Percentiles rank a stretch among this genome's conserved stretches.
phyloP scores from a whole-genome alignment of 352 stramenopile genomes.

The Pythium aristosporum region DNA sequence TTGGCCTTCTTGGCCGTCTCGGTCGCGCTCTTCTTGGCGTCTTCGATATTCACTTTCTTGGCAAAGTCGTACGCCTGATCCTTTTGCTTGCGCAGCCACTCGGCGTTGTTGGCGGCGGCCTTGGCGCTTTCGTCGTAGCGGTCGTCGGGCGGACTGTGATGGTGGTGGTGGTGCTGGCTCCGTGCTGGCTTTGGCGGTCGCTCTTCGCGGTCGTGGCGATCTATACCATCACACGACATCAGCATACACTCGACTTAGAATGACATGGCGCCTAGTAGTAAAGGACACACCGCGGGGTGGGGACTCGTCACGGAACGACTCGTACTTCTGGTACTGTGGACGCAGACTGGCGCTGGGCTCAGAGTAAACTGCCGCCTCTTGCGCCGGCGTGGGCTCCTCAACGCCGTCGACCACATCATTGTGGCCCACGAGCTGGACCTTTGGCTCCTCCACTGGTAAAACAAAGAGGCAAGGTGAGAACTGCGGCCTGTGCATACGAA shows the following conservation, averaged over 20 bases:
- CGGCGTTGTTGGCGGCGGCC: conserved; percentile 19
- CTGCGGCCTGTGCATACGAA: background rate
- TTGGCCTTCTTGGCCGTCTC: conserved; percentile 89
- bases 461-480: background rate
- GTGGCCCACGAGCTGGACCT: conserved; percentile 41
- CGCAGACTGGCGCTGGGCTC: background rate
- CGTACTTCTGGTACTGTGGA: conserved; percentile 17
- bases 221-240: background rate
- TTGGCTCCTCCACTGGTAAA: conserved; percentile 37
- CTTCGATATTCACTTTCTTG: conserved; percentile 87
- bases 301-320: conserved; percentile 12
- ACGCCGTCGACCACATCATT: conserved; percentile 15
- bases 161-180: background rate
- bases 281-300: conserved; percentile 6
- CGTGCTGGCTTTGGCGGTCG: conserved; percentile 3
- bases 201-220: conserved; percentile 3
- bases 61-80: conserved; percentile 86
- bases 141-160: conserved; percentile 24
- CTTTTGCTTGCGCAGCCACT: conserved; percentile 80
- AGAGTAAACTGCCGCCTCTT: background rate
- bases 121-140: conserved; percentile 35
- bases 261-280: background rate
- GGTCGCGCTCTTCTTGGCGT: conserved; percentile 76
- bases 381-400: background rate
- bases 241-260: background rate